These are phyloP conservation scores for Scedosporium minutisporum DNA, from an alignment of 2,329 filamentous ascomycete genomes.

Conservation along the genomic window DNA sequence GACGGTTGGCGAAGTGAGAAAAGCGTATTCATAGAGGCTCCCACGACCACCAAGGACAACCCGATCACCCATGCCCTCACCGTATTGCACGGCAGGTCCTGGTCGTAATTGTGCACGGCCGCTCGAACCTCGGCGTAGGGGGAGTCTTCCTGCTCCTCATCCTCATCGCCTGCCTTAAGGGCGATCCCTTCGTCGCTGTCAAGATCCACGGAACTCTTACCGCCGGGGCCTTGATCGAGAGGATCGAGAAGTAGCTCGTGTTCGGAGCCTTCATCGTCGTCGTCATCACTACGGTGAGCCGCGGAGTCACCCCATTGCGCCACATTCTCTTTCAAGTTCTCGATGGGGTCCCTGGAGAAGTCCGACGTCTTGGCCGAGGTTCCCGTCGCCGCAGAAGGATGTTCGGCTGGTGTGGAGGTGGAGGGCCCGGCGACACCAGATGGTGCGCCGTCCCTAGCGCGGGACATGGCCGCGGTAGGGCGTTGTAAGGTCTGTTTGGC, in stretches of 20 bases:
- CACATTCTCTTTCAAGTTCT: slow-evolving; percentile 25
- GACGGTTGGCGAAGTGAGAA: slow-evolving; percentile 53
- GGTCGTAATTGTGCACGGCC: slow-evolving; percentile 54
- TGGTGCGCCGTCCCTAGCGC: slow-evolving; percentile 18
- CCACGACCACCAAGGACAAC: slow-evolving; percentile 42
- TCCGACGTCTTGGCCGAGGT: background rate
- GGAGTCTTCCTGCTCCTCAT: slow-evolving; percentile 40
- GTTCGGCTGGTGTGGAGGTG: slow-evolving; percentile 15
- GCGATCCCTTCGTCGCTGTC: slow-evolving; percentile 14
- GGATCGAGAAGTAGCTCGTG: slow-evolving; percentile 48
- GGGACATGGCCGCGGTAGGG: slow-evolving; percentile 19
- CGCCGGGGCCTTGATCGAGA: slow-evolving; percentile 10
- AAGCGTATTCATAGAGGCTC: slow-evolving; percentile 53
- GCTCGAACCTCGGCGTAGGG: slow-evolving; percentile 59
- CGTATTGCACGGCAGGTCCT: slow-evolving; percentile 57
- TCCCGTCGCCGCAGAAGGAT: background rate
- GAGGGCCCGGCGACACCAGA: slow-evolving; percentile 19
- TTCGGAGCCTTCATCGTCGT: slow-evolving; percentile 39
- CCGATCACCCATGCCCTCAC: slow-evolving; percentile 57
- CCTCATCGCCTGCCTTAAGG: slow-evolving; percentile 13
- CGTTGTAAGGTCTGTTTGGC: background rate
- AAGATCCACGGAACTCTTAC: slow-evolving; percentile 7
- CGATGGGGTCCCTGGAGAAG: slow-evolving; percentile 14
- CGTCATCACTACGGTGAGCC: slow-evolving; percentile 23
- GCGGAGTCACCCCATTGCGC: slow-evolving; percentile 31